These are phyloP conservation scores for Kodamaea sp. DNA, from an alignment of 1,139 yeast genomes.

Conservation along the genomic window DNA sequence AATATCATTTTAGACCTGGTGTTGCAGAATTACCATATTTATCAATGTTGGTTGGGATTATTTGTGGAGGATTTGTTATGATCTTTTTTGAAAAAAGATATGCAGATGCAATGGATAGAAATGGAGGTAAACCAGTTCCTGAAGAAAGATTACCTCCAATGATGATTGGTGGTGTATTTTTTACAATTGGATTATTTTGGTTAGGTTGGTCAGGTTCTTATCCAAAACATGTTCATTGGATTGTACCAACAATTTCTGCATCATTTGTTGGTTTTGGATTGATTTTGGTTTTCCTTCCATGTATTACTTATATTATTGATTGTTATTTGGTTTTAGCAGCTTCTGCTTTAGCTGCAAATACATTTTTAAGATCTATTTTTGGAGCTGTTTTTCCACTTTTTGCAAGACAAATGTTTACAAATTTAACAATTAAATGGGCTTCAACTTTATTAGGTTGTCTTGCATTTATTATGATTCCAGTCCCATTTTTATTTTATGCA, in stretches of 20 bases:
- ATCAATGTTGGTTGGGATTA: slow-evolving; percentile 57
- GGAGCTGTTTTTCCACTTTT: slow-evolving; percentile 51
- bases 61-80: slow-evolving; percentile 49
- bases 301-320: slow-evolving; percentile 78
- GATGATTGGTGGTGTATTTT: slow-evolving; percentile 63
- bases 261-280: slow-evolving; percentile 71
- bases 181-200: slow-evolving; percentile 81
- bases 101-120: slow-evolving; percentile 33
- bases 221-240: slow-evolving; percentile 68
- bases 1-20: slow-evolving; percentile 54
- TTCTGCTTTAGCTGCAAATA: slow-evolving; percentile 85
- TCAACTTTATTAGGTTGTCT: slow-evolving; percentile 72
- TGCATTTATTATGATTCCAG: slow-evolving; percentile 59
- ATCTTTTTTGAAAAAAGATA: slow-evolving; percentile 28
- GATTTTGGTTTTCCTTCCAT: slow-evolving; percentile 70
- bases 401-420: slow-evolving; percentile 65
- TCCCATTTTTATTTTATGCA: slow-evolving; percentile 67
- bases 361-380: slow-evolving; percentile 64
- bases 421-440: slow-evolving; percentile 81
- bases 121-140: slow-evolving; percentile 64
- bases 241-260: slow-evolving; percentile 78
- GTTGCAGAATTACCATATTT: slow-evolving; percentile 62
- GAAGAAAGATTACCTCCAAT: slow-evolving; percentile 77
- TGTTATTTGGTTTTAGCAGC: slow-evolving; percentile 78
- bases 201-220: slow-evolving; percentile 82